These are phyloP conservation scores for Massariosphaeria phaeospora DNA, from an alignment of 495 filamentous ascomycete species.

Conservation along the genomic window DNA sequence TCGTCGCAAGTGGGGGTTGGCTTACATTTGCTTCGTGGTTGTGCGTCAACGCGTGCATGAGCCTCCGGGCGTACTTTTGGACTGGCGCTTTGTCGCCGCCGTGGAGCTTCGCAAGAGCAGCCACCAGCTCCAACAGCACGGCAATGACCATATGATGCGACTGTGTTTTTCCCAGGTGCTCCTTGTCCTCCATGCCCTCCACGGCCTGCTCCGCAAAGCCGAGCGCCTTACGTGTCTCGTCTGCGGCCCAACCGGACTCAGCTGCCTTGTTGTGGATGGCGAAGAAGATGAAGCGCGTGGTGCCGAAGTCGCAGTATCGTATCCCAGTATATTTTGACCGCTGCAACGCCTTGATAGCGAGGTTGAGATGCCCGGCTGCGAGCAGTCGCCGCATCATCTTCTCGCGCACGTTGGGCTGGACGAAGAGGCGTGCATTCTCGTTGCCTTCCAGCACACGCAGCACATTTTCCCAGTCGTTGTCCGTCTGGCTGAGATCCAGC, in stretches of 20 bases:
- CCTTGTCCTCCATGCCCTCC: conserved; percentile 35
- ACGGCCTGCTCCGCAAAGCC: conserved; percentile 36
- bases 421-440: conserved; percentile 15
- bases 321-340: conserved; percentile 35
- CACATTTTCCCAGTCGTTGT: conserved; percentile 39
- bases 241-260: conserved; percentile 27
- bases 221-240: conserved; percentile 32
- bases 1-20: background rate
- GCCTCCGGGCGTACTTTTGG: conserved; percentile 35
- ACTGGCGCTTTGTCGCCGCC: conserved; percentile 40
- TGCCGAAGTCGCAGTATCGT: conserved; percentile 14
- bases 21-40: background rate
- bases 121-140: conserved; percentile 38
- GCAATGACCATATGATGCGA: conserved; percentile 36
- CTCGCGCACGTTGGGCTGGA: conserved; percentile 23
- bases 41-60: conserved; percentile 27
- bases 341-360: conserved; percentile 36
- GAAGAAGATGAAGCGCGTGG: conserved; percentile 32
- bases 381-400: conserved; percentile 35
- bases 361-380: conserved; percentile 27
- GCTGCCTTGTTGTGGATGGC: conserved; percentile 30
- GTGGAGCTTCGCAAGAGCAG: conserved; percentile 34
- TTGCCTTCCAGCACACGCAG: conserved; percentile 36
- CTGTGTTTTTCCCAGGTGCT: conserved; percentile 29
- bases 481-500: conserved; percentile 29